Conservation (phyloP, 2,329 filamentous ascomycete species). For the Didymella lethalis region DNA sequence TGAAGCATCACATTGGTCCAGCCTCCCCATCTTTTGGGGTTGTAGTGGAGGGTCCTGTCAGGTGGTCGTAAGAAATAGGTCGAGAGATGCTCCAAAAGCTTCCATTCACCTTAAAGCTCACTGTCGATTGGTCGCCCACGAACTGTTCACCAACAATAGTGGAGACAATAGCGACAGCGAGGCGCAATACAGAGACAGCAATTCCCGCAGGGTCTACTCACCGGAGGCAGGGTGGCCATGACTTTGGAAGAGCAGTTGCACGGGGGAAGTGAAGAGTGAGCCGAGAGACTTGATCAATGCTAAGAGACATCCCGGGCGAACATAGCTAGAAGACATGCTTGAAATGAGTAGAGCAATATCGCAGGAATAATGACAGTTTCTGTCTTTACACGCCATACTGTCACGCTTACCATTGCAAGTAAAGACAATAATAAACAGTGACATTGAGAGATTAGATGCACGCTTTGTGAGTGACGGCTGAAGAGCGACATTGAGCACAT, state of each 20-base stretch:
- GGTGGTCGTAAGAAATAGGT: neutral
- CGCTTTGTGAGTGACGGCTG: neutral
- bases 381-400: neutral
- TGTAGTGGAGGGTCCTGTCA: neutral
- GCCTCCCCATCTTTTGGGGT: neutral
- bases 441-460: neutral
- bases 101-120: slow-evolving; percentile 3
- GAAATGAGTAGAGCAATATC: too few relatives aligned
- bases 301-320: too few relatives aligned
- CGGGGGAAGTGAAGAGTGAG: neutral
- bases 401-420: neutral
- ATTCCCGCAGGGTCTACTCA: neutral
- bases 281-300: neutral
- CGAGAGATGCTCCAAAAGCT: neutral
- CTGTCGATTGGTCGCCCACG: neutral
- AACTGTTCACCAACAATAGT: neutral
- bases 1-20: slow-evolving; percentile 9
- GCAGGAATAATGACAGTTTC: too few relatives aligned
- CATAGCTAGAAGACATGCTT: too few relatives aligned
- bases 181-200: neutral
- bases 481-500: neutral
- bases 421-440: neutral
- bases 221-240: neutral
- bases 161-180: neutral
- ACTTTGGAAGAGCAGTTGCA: neutral